Base-by-base conservation (phyloP, 2,329 filamentous ascomycete species). In the Colletotrichum paranaense region DNA sequence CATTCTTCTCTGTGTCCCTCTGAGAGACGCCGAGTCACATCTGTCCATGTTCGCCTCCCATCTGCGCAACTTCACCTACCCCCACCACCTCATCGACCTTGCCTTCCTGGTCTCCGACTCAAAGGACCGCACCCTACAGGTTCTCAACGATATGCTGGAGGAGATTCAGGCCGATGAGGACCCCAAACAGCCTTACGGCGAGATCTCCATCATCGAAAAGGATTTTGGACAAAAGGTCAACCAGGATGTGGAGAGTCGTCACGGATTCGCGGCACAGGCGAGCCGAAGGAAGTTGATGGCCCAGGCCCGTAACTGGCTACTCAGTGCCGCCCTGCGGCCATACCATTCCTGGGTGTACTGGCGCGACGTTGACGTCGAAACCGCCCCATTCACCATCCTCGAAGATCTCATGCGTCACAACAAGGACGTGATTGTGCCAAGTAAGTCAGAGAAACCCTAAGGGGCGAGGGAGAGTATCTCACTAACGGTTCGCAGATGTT, bases 341-440 rank as follows among this genome's bases (percentile, higher is more conserved):
- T 97, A 97, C 65, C 97, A 99, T 81, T 98, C 95, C 76, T 99
- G 97, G 97, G 97, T 99, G 11, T 99, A 99, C 81, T 99, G 97
- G 97, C 92, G 97, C 83, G 97, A 99, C 85, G 97, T 98, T 28
- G 97, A 99, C 84, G 97, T 99, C 9, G 95, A 98, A 84, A 99
- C 97, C 1, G 97, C 97, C 2, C 97, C 97, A 0, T 97, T 96
- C 80, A 98, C 97, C 0, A 98, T 99, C 78, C 85, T 99, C 75
- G 97, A 99, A 81, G 97, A 99, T 84, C 86, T 99, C 67, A 99
- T 99, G 97, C 92, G 96, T 75, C 97, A 99, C 80, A 98, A 99
- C 85, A 98, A 98, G 84, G 97, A 99, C 81, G 92, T 99, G 35
- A 99, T 98, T 80, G 97, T 99, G 69, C 97, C 97, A 9, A 99